Evolutionary conservation across 164 flowering plant genomes (phyloP).

Genomic region (Tetrastigma voinierianum): DNA sequence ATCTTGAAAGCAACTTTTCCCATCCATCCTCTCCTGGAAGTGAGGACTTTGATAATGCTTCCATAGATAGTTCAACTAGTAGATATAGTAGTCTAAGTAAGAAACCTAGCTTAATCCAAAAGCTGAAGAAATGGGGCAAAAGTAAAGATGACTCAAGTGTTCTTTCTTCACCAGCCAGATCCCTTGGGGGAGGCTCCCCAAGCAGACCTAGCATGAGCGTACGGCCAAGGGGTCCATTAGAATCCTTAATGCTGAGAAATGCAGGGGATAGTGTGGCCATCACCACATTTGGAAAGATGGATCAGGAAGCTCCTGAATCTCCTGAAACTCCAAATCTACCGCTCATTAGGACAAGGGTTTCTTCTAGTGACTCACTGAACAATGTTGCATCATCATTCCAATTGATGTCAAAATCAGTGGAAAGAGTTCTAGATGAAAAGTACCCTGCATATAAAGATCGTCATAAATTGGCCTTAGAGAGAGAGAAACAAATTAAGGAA

Average conservation of each 20-base stretch:
- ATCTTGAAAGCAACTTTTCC: constrained; percentile 79
- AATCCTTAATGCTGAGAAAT: constrained; percentile 83
- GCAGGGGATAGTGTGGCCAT: constrained; percentile 83
- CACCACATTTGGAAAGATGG: constrained; percentile 73
- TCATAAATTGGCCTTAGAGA: constrained; percentile 84
- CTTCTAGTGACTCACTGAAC: constrained; percentile 64
- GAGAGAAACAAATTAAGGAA: constrained; percentile 85
- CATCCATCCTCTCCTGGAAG: constrained; percentile 92
- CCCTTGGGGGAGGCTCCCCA: constrained; percentile 75
- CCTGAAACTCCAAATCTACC: constrained; percentile 62
- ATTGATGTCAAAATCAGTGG: constrained; percentile 90
- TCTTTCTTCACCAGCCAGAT: constrained; percentile 73
- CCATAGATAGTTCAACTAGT: constrained; percentile 80
- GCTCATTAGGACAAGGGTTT: constrained; percentile 35
- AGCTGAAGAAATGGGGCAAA: constrained; percentile 91
- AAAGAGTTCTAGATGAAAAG: constrained; percentile 77
- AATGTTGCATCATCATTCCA: constrained; percentile 76
- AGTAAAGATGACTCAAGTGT: constrained; percentile 79
- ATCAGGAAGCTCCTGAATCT: constrained; percentile 43
- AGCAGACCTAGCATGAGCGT: constrained; percentile 51
- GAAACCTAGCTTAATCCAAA: constrained; percentile 76
- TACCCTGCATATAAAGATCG: constrained; percentile 92
- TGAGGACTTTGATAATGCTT: constrained; percentile 87
- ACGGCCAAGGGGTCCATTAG: constrained; percentile 77
- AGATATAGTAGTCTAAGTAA: constrained; percentile 72